A percentile compares a stretch with the other conserved stretches of the same genome.
Evolutionary conservation across 139 green algal genomes (phyloP).

Genomic region (Astrephomene gubernaculifera): DNA sequence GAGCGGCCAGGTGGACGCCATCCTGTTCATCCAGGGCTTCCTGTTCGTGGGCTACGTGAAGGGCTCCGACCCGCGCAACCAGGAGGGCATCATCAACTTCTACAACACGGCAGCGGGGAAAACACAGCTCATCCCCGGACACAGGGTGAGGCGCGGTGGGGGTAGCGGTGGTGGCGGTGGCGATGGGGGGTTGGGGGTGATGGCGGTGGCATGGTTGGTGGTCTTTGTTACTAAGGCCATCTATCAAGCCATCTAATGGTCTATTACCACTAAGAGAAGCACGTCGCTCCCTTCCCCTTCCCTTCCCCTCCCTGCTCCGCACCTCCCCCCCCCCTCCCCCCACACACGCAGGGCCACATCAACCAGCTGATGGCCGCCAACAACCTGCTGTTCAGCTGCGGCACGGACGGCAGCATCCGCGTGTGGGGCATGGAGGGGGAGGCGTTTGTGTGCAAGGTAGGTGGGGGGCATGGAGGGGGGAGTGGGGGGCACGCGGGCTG

Average conservation of each 20-base stretch:
- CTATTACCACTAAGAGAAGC: too few species aligned
- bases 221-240: too few species aligned
- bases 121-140: constrained; percentile 31
- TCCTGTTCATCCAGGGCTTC: constrained; percentile 39
- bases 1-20: constrained; percentile 18
- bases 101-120: constrained; percentile 38
- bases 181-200: too few species aligned
- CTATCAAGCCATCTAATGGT: too few species aligned
- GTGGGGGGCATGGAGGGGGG: background rate
- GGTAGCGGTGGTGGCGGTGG: too few species aligned
- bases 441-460: constrained; percentile 39
- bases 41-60: constrained; percentile 46
- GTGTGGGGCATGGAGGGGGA: constrained; percentile 46
- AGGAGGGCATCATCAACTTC: constrained; percentile 46
- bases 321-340: background rate
- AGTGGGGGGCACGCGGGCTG: background rate
- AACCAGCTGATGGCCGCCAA: constrained; percentile 39
- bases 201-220: too few species aligned
- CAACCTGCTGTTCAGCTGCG: constrained; percentile 40
- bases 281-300: too few species aligned
- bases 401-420: constrained; percentile 41
- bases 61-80: constrained; percentile 3
- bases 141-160: constrained; percentile 11
- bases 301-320: background rate
- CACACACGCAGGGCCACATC: constrained; percentile 27